Evolutionary conservation across 2,329 filamentous ascomycete species (phyloP).

Genomic region (Trichoderma cornu-damae): DNA sequence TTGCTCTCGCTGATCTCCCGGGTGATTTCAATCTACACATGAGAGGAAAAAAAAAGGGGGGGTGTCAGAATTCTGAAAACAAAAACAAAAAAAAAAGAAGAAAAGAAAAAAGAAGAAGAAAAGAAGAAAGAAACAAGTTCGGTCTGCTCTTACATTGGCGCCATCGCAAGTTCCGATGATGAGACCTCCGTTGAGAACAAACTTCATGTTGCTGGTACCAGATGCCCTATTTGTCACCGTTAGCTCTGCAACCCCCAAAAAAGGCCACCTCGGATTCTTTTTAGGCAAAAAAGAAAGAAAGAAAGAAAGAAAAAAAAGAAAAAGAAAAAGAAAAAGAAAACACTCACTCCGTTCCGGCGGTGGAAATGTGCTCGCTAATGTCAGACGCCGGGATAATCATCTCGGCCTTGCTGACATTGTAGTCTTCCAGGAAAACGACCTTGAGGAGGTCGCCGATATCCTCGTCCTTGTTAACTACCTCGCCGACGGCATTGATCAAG

Average conservation of each 20-base stretch:
- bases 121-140: too few species aligned
- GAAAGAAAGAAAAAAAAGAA: too few species aligned
- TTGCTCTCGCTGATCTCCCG: slow-evolving; percentile 94
- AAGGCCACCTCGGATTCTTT: not conserved
- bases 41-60: too few species aligned
- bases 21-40: slow-evolving; percentile 77
- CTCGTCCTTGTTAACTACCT: slow-evolving; percentile 84
- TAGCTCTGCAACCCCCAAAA: slow-evolving; percentile 16
- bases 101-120: too few species aligned
- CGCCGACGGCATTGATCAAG: slow-evolving; percentile 85
- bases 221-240: slow-evolving; percentile 46
- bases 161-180: slow-evolving; percentile 98
- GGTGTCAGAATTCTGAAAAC: not conserved
- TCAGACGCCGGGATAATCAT: slow-evolving; percentile 93
- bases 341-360: slow-evolving; percentile 80
- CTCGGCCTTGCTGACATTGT: slow-evolving; percentile 99
- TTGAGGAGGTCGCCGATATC: slow-evolving; percentile 93
- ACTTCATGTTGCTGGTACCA: slow-evolving; percentile 99
- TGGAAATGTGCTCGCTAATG: slow-evolving; percentile 97
- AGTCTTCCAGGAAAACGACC: slow-evolving; percentile 95
- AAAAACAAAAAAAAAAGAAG: too few species aligned
- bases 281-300: too few species aligned
- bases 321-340: too few species aligned
- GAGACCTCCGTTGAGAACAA: slow-evolving; percentile 92
- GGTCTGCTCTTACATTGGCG: slow-evolving; percentile 68